Base-by-base conservation (phyloP, 2,329 filamentous ascomycete genomes). In the Aspergillus sp. region DNA sequence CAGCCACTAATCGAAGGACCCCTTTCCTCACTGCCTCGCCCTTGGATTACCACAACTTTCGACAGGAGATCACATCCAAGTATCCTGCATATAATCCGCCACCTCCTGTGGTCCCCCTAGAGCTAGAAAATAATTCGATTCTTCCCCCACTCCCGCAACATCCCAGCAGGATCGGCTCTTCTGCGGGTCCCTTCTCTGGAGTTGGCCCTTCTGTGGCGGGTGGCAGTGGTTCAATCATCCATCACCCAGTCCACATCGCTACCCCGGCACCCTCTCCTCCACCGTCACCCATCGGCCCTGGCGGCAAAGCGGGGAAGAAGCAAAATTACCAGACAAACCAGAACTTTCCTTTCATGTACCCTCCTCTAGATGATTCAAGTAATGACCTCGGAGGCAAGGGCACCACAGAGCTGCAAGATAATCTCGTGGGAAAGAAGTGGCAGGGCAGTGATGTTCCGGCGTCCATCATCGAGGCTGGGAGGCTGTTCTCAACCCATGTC, bases 291-390 rank as follows among this genome's bases (percentile, higher is more conserved):
- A 89, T 89, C 36, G 93, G 86, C 1, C 85, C 86, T 3, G 86
- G 92, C 25, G 92, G 92, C 0, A 99, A 98, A 75, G 91, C 91
- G 55, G 93, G 90, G 0, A 99, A 99, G 82, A 99, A 99, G 74
- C 95, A 99, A 72, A 99, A 98, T 68, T 99, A 99, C 70, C 95
- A 99, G 75, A 99, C 95, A 0, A 99, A 99, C 72, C 95, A 99
- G 70, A 95, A 97, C 72, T 98, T 99, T 66, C 95, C 95, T 0
- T 98, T 99, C 72, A 88, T 99, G 79, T 99, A 99, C 68, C 95
- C 95, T 2, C 95, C 95, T 1, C 81, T 97, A 17, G 94, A 97
- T 76, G 89, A 89, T 63, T 89, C 87, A 23, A 97, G 92, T 77
- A 97, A 96, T 72, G 91, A 89, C 67, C 88, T 94, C 39, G 94